Conservation (phyloP, 164 flowering plant genomes). For the Liriodendron chinense region DNA sequence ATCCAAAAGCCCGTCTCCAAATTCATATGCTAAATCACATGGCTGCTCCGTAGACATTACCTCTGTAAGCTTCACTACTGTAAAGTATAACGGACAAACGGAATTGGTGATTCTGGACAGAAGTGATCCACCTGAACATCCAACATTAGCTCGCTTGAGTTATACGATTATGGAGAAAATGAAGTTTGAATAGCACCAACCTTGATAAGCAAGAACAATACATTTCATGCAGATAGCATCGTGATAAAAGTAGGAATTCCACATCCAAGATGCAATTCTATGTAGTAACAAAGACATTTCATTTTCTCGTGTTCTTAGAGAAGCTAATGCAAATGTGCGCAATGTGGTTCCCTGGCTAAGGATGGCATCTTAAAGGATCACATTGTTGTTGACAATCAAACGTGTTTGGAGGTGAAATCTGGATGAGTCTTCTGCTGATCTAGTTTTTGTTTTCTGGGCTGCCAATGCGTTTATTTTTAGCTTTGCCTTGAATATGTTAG, state of each 20-base stretch:
- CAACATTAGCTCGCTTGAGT: background rate
- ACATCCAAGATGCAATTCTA: no score
- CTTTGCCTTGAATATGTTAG: background rate
- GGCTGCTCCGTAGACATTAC: slow-evolving; percentile 85
- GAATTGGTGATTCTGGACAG: slow-evolving; percentile 36
- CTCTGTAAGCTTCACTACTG: slow-evolving; percentile 46
- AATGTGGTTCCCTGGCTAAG: no score
- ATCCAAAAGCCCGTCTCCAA: slow-evolving; percentile 68
- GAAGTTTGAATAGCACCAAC: background rate
- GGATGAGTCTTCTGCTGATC: no score
- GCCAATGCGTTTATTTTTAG: background rate
- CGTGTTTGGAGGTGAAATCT: no score
- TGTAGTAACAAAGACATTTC: no score
- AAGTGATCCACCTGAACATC: slow-evolving; percentile 42
- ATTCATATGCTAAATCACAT: slow-evolving; percentile 75
- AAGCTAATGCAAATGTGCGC: no score
- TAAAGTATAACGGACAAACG: slow-evolving; percentile 58
- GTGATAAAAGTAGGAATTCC: no score
- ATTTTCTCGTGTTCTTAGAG: no score
- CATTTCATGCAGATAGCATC: no score
- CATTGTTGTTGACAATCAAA: no score
- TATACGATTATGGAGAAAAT: background rate
- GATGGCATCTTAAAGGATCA: no score
- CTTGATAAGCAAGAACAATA: background rate
- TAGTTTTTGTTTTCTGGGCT: no score